A percentile compares a stretch with the other conserved stretches of the same genome.
Conservation (phyloP, 345 rosid species). For the Corymbia maculata region DNA sequence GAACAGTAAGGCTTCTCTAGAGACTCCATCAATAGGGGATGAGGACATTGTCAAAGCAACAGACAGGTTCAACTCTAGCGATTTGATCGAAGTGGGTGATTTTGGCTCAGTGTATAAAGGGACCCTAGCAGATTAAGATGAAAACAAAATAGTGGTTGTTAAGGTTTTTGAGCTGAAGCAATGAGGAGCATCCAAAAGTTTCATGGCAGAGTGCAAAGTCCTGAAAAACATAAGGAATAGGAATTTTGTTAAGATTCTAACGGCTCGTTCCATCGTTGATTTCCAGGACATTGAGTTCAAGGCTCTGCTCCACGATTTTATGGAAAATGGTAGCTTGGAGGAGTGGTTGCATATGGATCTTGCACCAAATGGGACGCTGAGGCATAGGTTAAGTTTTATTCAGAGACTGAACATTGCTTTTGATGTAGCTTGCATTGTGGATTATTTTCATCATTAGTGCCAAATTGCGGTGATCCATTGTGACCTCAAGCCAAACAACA, state of each 20-base stretch:
- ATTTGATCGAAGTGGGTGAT: not conserved
- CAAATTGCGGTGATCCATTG: constrained; percentile 3
- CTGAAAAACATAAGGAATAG: constrained; percentile 1
- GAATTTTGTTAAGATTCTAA: constrained; percentile 1
- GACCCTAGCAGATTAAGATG: not conserved
- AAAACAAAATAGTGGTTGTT: not conserved
- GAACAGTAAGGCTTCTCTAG: not conserved
- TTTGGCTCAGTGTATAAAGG: constrained; percentile 5
- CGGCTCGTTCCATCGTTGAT: not conserved
- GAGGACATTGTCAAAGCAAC: not conserved
- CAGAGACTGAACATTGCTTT: constrained; percentile 1
- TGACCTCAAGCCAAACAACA: constrained; percentile 12
- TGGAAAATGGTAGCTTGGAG: constrained; percentile 12
- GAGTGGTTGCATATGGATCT: constrained; percentile 3
- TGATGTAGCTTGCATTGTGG: constrained; percentile 3
- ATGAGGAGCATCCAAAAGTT: constrained; percentile 3
- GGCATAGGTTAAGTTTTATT: not conserved
- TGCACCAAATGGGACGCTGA: not conserved
- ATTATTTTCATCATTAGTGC: constrained; percentile 8
- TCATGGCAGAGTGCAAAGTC: constrained; percentile 1
- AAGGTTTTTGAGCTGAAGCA: constrained; percentile 1
- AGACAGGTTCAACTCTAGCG: not conserved
- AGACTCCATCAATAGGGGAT: not conserved
- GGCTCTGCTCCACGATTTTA: constrained; percentile 3
- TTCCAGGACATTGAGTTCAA: constrained; percentile 7